Evolutionary conservation across 140 eudicot genomes (phyloP).

Genomic region (Cichorium intybus): DNA sequence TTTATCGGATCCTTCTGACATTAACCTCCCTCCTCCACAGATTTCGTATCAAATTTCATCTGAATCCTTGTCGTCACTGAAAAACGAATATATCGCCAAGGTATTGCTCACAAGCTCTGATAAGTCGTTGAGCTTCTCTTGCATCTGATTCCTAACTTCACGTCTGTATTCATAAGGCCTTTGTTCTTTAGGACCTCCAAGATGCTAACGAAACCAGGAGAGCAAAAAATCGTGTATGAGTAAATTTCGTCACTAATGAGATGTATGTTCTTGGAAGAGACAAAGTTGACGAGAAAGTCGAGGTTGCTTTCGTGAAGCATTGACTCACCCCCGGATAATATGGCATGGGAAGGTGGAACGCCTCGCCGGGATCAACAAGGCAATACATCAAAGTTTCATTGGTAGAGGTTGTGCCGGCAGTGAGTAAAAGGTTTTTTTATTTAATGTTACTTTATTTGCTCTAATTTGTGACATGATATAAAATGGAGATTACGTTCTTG

Average conservation of each 20-base stretch:
- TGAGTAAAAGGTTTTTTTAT: slow-evolving; percentile 46
- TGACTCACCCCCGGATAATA: slow-evolving; percentile 61
- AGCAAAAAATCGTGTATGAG: slow-evolving; percentile 39
- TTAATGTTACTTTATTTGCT: slow-evolving; percentile 38
- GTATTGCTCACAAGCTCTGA: slow-evolving; percentile 76
- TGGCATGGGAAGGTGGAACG: slow-evolving; percentile 54
- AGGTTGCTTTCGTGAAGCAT: background rate
- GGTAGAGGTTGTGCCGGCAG: slow-evolving; percentile 66
- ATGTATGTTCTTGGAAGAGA: slow-evolving; percentile 43
- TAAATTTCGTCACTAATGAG: slow-evolving; percentile 59
- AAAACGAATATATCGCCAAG: slow-evolving; percentile 60
- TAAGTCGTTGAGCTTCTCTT: slow-evolving; percentile 47
- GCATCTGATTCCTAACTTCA: slow-evolving; percentile 52
- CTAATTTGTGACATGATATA: slow-evolving; percentile 50
- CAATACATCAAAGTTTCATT: slow-evolving; percentile 53
- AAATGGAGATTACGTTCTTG: too few relatives aligned
- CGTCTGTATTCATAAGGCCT: slow-evolving; percentile 20
- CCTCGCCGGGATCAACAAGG: slow-evolving; percentile 56
- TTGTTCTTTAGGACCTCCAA: slow-evolving; percentile 35
- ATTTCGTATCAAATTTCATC: slow-evolving; percentile 47
- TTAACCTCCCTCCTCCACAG: slow-evolving; percentile 46
- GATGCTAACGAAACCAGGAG: slow-evolving; percentile 36
- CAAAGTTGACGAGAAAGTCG: slow-evolving; percentile 36
- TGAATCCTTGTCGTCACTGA: slow-evolving; percentile 38
- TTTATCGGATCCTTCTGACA: slow-evolving; percentile 1